Percentiles rank a stretch among this genome's conserved stretches.
Conservation (phyloP, 2,329 filamentous ascomycete species). For the Escovopsis sp. region DNA sequence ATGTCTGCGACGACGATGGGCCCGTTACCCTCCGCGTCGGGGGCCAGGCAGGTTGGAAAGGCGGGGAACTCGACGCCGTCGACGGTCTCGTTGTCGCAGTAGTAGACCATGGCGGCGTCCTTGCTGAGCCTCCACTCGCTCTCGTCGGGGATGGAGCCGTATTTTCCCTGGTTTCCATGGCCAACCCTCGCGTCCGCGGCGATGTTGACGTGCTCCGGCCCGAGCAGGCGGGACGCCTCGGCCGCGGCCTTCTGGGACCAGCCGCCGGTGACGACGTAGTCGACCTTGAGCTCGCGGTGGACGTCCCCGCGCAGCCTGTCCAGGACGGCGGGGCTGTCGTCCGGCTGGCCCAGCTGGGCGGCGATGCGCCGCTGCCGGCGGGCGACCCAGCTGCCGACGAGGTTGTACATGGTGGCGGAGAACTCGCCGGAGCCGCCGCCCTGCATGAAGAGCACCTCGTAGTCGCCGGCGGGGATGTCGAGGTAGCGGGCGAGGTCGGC, state of each 20-base stretch:
- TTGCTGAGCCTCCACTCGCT: slow-evolving; percentile 60
- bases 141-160: slow-evolving; percentile 67
- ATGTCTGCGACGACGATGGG: slow-evolving; percentile 82
- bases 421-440: slow-evolving; percentile 79
- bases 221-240: slow-evolving; percentile 65
- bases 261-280: slow-evolving; percentile 79
- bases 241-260: slow-evolving; percentile 81
- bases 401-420: slow-evolving; percentile 68
- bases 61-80: slow-evolving; percentile 80
- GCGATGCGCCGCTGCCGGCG: slow-evolving; percentile 45
- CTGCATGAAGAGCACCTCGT: slow-evolving; percentile 81
- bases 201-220: slow-evolving; percentile 65
- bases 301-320: slow-evolving; percentile 47
- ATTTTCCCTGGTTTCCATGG: slow-evolving; percentile 43
- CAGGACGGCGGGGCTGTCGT: slow-evolving; percentile 34
- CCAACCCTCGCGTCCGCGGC: slow-evolving; percentile 40
- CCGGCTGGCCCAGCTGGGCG: slow-evolving; percentile 36
- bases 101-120: slow-evolving; percentile 64
- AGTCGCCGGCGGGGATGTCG: slow-evolving; percentile 70
- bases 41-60: slow-evolving; percentile 50
- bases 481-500: slow-evolving; percentile 57
- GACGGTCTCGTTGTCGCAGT: slow-evolving; percentile 87
- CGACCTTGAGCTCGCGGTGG: slow-evolving; percentile 57
- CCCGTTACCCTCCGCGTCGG: slow-evolving; percentile 42
- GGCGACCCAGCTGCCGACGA: slow-evolving; percentile 70